Percentiles rank a stretch among this genome's conserved stretches.
These are phyloP conservation scores for Nitzschia sp. DNA, from an alignment of 108 stramenopile species.

Conservation along the genomic window DNA sequence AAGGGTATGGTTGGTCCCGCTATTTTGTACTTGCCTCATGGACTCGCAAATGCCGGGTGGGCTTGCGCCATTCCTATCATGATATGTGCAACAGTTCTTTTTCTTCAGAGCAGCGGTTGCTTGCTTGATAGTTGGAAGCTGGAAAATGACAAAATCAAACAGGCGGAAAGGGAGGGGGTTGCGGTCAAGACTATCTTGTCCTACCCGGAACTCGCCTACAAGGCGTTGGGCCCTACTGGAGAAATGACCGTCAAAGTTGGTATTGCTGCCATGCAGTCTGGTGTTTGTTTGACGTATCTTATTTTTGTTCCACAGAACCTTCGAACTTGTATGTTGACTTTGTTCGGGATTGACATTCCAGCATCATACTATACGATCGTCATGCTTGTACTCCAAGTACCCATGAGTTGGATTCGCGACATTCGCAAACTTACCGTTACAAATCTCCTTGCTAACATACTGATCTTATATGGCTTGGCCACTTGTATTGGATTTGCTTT, in stretches of 20 bases:
- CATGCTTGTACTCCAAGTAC: conserved; percentile 58
- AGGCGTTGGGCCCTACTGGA: conserved; percentile 48
- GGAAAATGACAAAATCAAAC: conserved; percentile 27
- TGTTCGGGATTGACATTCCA: conserved; percentile 30
- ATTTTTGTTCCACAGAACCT: conserved; percentile 78
- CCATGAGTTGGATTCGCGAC: conserved; percentile 65
- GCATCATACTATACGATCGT: conserved; percentile 39
- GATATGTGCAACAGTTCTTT: conserved; percentile 41
- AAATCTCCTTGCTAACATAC: conserved; percentile 60
- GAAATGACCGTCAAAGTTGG: conserved; percentile 52
- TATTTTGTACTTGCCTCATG: conserved; percentile 64
- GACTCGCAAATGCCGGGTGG: conserved; percentile 56
- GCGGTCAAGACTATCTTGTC: conserved; percentile 31
- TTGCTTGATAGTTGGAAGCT: conserved; percentile 56
- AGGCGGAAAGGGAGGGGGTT: background rate
- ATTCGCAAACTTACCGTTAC: conserved; percentile 65
- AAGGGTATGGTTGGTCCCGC: conserved; percentile 69
- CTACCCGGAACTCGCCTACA: conserved; percentile 64
- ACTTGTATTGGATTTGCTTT: conserved; percentile 57
- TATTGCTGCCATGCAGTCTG: conserved; percentile 67
- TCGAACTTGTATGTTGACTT: conserved; percentile 4
- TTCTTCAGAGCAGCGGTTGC: conserved; percentile 41
- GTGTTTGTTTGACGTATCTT: conserved; percentile 71
- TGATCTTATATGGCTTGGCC: conserved; percentile 64
- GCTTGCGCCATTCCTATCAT: conserved; percentile 50